phyloP scores from a whole-genome alignment of 768 basidiomycete genomes.

The Rhizopogon vesiculosus region DNA sequence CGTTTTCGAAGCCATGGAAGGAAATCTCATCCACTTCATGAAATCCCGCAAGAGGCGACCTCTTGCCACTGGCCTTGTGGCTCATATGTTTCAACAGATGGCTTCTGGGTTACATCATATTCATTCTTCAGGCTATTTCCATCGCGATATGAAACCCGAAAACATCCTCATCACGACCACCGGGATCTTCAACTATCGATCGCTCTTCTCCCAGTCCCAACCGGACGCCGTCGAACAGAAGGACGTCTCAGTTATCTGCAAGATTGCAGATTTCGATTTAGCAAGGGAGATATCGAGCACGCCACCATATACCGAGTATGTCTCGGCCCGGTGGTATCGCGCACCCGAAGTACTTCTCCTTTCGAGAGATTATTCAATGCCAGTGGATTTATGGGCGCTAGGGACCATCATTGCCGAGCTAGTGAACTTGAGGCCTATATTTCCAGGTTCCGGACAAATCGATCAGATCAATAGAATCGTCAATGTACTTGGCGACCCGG shows the following conservation, averaged over 20 bases:
- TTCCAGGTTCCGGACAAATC: conserved; percentile 88
- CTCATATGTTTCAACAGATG: conserved; percentile 91
- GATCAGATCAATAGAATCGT: conserved; percentile 92
- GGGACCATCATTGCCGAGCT: conserved; percentile 98
- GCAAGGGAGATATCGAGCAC: conserved; percentile 82
- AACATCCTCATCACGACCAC: conserved; percentile 99
- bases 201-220: conserved; percentile 62
- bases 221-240: conserved; percentile 68
- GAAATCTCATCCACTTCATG: conserved; percentile 98
- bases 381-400: conserved; percentile 99
- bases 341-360: conserved; percentile 94
- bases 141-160: conserved; percentile 99
- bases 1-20: conserved; percentile 99
- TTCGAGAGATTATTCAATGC: conserved; percentile 89
- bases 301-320: conserved; percentile 98
- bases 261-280: conserved; percentile 97
- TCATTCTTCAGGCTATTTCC: conserved; percentile 91
- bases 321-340: conserved; percentile 99
- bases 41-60: conserved; percentile 93
- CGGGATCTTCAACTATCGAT: conserved; percentile 85
- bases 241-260: conserved; percentile 95
- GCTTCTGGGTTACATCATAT: conserved; percentile 91
- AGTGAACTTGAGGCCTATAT: conserved; percentile 90
- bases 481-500: conserved; percentile 88
- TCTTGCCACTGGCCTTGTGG: conserved; percentile 90